Percentiles rank a stretch among this genome's conserved stretches.
phyloP scores from a whole-genome alignment of 768 basidiomycete species.

The Lentinula edodes region DNA sequence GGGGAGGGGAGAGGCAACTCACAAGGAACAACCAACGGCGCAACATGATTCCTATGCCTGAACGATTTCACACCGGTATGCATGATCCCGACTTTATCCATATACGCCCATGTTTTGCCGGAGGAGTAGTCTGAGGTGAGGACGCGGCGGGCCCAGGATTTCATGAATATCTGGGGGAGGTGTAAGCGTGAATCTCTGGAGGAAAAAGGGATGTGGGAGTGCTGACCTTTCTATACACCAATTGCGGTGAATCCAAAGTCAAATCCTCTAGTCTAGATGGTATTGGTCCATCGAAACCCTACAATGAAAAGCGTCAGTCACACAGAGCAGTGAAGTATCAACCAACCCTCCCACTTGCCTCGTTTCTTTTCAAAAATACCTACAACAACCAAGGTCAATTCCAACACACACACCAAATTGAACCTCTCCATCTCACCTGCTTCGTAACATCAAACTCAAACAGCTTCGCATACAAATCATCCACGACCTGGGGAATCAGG shows the following conservation, averaged over 20 bases:
- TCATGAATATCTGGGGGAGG: constrained; percentile 27
- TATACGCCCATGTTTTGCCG: constrained; percentile 37
- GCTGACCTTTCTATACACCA: constrained; percentile 40
- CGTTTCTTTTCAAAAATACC: constrained; percentile 24
- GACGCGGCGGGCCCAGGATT: constrained; percentile 26
- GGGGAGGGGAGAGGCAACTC: constrained; percentile 8
- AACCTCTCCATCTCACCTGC: constrained; percentile 13
- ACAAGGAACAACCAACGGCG: constrained; percentile 29
- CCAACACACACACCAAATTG: background rate
- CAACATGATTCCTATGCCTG: constrained; percentile 28
- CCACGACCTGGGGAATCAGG: constrained; percentile 37
- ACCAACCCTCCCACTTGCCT: no score
- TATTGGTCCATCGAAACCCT: constrained; percentile 35
- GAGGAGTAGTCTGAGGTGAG: constrained; percentile 40
- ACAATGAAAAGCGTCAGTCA: background rate
- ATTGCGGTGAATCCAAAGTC: constrained; percentile 36
- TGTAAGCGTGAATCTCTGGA: no score
- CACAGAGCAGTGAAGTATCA: no score
- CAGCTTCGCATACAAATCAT: constrained; percentile 40
- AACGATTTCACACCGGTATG: constrained; percentile 41
- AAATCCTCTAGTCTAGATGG: constrained; percentile 34
- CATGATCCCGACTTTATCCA: constrained; percentile 40
- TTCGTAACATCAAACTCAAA: constrained; percentile 41
- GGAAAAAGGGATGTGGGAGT: no score
- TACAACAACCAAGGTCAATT: background rate